These are phyloP conservation scores for Boletus fagicola DNA, from an alignment of 768 basidiomycete genomes.

Conservation along the genomic window DNA sequence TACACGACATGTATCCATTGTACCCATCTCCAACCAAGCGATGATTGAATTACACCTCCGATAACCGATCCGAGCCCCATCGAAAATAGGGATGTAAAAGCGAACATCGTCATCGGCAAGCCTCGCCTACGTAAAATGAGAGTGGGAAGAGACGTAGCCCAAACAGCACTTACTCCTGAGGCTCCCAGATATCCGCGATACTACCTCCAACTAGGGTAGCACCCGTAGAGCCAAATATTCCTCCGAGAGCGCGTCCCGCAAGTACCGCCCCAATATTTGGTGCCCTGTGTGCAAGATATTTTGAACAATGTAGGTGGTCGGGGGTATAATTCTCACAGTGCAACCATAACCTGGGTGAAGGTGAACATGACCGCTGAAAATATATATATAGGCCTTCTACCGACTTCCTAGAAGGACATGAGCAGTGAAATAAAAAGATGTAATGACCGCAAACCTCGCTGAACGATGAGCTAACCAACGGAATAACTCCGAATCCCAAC, in stretches of 20 bases:
- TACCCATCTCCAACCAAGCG: constrained; percentile 76
- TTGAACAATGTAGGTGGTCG: not conserved
- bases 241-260: constrained; percentile 57
- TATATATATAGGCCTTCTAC: constrained; percentile 59
- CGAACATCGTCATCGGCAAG: constrained; percentile 71
- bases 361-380: constrained; percentile 49
- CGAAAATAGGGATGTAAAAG: constrained; percentile 53
- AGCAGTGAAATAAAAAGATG: not conserved
- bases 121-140: constrained; percentile 51
- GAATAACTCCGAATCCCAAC: constrained; percentile 58
- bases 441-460: constrained; percentile 43
- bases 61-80: constrained; percentile 62
- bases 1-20: constrained; percentile 75
- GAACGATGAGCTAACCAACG: constrained; percentile 62
- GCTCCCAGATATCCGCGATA: constrained; percentile 66
- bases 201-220: constrained; percentile 68
- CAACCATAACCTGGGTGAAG: constrained; percentile 45
- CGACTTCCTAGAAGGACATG: constrained; percentile 49
- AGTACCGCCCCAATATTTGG: constrained; percentile 54
- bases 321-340: constrained; percentile 23
- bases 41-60: constrained; percentile 62
- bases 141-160: not conserved
- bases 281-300: constrained; percentile 25
- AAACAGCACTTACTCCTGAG: constrained; percentile 48
- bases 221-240: constrained; percentile 62